Evolutionary conservation across 176 grass and related monocot genomes (phyloP).

Genomic region (Lolium rigidum): DNA sequence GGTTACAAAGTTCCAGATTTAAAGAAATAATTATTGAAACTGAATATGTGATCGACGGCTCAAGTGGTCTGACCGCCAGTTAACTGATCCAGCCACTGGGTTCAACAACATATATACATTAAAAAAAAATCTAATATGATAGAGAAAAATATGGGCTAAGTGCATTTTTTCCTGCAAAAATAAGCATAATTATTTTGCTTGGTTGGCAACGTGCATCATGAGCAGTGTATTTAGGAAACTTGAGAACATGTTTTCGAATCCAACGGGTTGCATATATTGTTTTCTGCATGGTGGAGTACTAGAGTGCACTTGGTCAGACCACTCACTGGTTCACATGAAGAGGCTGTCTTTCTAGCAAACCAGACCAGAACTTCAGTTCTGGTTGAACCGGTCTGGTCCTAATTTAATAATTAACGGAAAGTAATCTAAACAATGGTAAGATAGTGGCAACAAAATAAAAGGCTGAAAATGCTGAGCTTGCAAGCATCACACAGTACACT

Average conservation of each 20-base stretch:
- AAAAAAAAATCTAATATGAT: too few species aligned
- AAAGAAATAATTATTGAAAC: conserved; percentile 7
- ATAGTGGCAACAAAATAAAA: conserved; percentile 12
- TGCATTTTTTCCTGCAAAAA: background rate
- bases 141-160: background rate
- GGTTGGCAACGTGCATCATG: background rate
- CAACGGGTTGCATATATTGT: background rate
- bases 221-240: background rate
- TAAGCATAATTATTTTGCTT: background rate
- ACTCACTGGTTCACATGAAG: background rate
- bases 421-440: conserved; percentile 4
- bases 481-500: background rate
- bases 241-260: background rate
- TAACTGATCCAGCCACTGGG: background rate
- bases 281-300: background rate
- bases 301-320: background rate
- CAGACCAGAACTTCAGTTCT: background rate
- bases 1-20: conserved; percentile 1
- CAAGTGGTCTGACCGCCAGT: background rate
- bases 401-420: background rate
- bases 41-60: background rate
- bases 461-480: background rate
- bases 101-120: background rate
- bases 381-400: too few species aligned
- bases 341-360: background rate